Base-by-base conservation (phyloP, 768 basidiomycete species). In the Boletus reticuloceps region DNA sequence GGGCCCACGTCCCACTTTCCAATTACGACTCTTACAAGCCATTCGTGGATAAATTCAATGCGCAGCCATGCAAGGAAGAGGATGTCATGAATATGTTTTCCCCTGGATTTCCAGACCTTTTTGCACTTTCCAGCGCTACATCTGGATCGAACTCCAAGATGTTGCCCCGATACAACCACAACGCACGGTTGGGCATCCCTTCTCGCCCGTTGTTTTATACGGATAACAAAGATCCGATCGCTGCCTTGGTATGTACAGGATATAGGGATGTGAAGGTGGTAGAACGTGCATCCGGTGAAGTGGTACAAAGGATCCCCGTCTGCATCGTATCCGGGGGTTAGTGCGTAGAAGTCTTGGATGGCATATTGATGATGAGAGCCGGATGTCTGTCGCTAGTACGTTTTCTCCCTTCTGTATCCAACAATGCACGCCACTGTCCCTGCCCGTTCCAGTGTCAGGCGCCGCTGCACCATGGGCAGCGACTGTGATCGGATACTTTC, bases 81-180 rank as follows among this genome's bases (percentile, higher is more conserved):
- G 56, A 65, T 4, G 56, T 65, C 38, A 16, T 12, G n/a, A 29
- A 65, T 29, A 43, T 65, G 50, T 50, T 66, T 51, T 41, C 64
- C 11, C 64, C 64, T 3, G 64, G 64, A 17, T 32, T 65, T 11
- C 64, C 64, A 1, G 41, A 48, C 17, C 50, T 39, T 38, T 13
- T 65, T 0, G 53, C 45, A 1, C 10, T 46, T 16, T 58, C 64
- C 4, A 65, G 58, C 10, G 51, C 47, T 10, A 65, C 64, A 10
- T 60, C 64, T 8, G 58, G 64, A n/a, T 40, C 39, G 6, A 41
- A n/a, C 2, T 14, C 53, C 5, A 63, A 66, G 32, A 9, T 48
- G 4, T 12, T 63, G 0, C 50, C 61, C 11, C 56, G 34, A 20
- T 65, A 66, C 46, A 42, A 46, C 14, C 58, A 53, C 13, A 8